Evolutionary conservation across 2,329 filamentous ascomycete genomes (phyloP).

Genomic region (Colletotrichum echinochloae): DNA sequence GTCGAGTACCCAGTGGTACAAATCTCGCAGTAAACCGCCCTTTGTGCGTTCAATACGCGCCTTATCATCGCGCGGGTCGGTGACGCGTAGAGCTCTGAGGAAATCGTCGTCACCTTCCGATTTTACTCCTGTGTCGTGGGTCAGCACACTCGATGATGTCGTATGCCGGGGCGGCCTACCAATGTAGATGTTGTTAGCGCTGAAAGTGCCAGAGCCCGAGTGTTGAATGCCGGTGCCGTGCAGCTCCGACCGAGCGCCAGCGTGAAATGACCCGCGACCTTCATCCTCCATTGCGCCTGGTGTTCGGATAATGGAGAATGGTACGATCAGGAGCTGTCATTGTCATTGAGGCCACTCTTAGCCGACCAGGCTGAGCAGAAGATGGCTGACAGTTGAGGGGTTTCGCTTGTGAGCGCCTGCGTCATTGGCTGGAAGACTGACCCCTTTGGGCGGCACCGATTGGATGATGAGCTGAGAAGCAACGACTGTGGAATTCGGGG

Average conservation of each 20-base stretch:
- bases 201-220: not conserved
- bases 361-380: not conserved
- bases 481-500: not conserved
- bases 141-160: not conserved
- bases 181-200: not conserved
- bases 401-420: not conserved
- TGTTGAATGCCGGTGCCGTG: not conserved
- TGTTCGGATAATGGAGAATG: not conserved
- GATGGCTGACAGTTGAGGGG: not conserved
- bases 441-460: not conserved
- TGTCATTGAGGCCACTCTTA: not conserved
- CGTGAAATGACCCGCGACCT: too few species aligned
- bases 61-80: conserved; percentile 51
- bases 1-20: conserved; percentile 52
- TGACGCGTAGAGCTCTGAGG: conserved; percentile 35
- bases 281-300: too few species aligned
- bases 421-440: not conserved
- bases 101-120: not conserved
- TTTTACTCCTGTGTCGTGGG: too few species aligned
- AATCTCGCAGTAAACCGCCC: conserved; percentile 49
- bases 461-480: too few species aligned
- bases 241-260: not conserved
- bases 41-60: conserved; percentile 51
- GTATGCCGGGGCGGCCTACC: not conserved
- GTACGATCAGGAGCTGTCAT: not conserved